Evolutionary conservation across 169 alveolate genomes (phyloP).

Genomic region (Eimeria tenella): DNA sequence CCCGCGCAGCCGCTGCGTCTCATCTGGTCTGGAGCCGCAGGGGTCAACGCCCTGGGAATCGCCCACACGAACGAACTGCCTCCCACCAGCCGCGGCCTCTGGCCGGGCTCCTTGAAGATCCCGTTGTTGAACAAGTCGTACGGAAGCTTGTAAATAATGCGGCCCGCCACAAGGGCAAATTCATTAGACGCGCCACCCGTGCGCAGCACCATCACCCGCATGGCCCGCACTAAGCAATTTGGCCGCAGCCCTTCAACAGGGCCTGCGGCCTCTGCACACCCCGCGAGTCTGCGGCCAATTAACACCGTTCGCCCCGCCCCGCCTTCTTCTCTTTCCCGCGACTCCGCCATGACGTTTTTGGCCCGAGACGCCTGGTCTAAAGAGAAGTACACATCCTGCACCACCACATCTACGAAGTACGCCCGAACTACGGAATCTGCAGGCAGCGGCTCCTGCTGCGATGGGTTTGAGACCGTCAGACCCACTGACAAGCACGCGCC

Average conservation of each 20-base stretch:
- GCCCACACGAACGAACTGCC: constrained; percentile 38
- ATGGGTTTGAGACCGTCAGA: constrained; percentile 10
- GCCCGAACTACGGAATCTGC: background rate
- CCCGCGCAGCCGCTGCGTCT: background rate
- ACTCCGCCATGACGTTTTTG: constrained; percentile 6
- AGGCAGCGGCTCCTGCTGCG: constrained; percentile 49
- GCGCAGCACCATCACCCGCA: constrained; percentile 64
- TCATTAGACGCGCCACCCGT: constrained; percentile 46
- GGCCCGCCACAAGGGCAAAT: constrained; percentile 51
- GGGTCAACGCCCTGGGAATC: constrained; percentile 55
- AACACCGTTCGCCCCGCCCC: background rate
- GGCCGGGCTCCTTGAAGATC: background rate
- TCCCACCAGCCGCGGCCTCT: constrained; percentile 2
- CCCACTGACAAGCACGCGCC: constrained; percentile 74
- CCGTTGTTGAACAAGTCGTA: constrained; percentile 69
- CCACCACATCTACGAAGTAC: constrained; percentile 69
- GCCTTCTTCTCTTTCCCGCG: constrained; percentile 50
- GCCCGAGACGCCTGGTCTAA: constrained; percentile 61
- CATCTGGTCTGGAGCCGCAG: constrained; percentile 24
- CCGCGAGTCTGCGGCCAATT: background rate
- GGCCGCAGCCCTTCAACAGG: constrained; percentile 54
- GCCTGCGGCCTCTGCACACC: background rate
- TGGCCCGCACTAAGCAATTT: constrained; percentile 58
- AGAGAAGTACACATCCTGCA: constrained; percentile 68
- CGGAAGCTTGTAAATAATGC: constrained; percentile 55